Evolutionary conservation across 2,329 filamentous ascomycete genomes (phyloP).

Genomic region (Colletotrichum scovillei): DNA sequence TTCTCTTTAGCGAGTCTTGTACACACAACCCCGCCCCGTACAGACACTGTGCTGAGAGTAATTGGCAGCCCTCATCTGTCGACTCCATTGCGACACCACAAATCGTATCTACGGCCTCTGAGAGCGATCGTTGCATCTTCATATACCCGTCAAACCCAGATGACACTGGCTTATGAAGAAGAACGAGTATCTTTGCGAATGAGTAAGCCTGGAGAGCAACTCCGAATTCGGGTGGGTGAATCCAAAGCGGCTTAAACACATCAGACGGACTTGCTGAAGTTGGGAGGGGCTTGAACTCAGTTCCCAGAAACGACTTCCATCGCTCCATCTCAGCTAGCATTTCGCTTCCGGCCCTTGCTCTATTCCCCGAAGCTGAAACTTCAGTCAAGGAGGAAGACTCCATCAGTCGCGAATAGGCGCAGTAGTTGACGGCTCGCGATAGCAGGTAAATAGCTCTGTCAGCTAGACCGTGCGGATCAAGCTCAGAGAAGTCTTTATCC

Average conservation of each 20-base stretch:
- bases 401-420: conserved; percentile 52
- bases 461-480: conserved; percentile 66
- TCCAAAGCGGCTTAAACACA: conserved; percentile 58
- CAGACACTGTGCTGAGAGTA: conserved; percentile 56
- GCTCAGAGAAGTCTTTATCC: conserved; percentile 56
- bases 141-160: conserved; percentile 55
- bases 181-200: conserved; percentile 62
- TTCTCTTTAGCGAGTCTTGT: conserved; percentile 48
- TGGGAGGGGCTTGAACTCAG: conserved; percentile 54
- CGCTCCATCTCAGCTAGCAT: conserved; percentile 43
- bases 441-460: conserved; percentile 65
- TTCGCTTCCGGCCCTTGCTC: conserved; percentile 34
- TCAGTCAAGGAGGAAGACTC: conserved; percentile 24
- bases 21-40: conserved; percentile 56
- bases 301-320: conserved; percentile 47
- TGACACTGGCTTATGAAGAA: conserved; percentile 39
- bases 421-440: conserved; percentile 68
- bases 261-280: conserved; percentile 39
- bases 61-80: conserved; percentile 52
- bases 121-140: conserved; percentile 42
- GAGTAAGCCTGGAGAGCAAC: conserved; percentile 63
- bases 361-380: conserved; percentile 17
- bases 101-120: conserved; percentile 45
- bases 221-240: conserved; percentile 59
- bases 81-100: conserved; percentile 61